Evolutionary conservation across 2,329 filamentous ascomycete species (phyloP), one percentile per base, ranked within the genome.

Genomic region (Arthroderma sp.): DNA sequence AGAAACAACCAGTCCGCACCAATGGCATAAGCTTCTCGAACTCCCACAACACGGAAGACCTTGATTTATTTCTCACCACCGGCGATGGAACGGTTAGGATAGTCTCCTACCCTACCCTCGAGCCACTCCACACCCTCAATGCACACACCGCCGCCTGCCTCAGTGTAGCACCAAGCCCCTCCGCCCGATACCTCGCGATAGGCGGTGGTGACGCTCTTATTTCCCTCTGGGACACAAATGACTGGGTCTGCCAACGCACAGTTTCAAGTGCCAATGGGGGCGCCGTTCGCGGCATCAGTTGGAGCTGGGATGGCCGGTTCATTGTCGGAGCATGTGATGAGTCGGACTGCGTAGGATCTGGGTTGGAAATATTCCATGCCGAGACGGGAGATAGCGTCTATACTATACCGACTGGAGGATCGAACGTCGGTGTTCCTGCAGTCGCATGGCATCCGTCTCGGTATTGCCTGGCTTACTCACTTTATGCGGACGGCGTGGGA

Each of bases 221-320:
- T 40, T 68, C 68, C 8, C 63, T 72, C 29, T 72, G 68, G 68
- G 69, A 72, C 54, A 72, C 69, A 4, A 68, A 62, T 2, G 68
- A 72, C 52, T 72, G 68, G 68, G 64, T 70, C 42, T 71, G 69
- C 49, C 64, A 62, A 28, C 66, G 68, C 34, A 71, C 68, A 1
- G 54, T 71, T 6, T 67, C 66, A 1, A 69, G 65, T 38, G 55
- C 59, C 34, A 65, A 63, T 36, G 65, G 64, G 28, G 69, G 69
- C 4, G 64, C 64, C 2, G 63, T 72, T 29, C 64, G 65, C 29
- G 68, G 66, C 22, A 60, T 72, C 6, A 69, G 67, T 52, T 72
- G 68, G 64, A 71, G 68, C 49, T 72, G 69, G 52, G 69, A 72
- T 49, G 69, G 69, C 1, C 60, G 68, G 28, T 72, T 68, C 50